These are phyloP conservation scores for Pestalotiopsis sp. DNA, from an alignment of 2,329 filamentous ascomycete genomes.

Conservation along the genomic window DNA sequence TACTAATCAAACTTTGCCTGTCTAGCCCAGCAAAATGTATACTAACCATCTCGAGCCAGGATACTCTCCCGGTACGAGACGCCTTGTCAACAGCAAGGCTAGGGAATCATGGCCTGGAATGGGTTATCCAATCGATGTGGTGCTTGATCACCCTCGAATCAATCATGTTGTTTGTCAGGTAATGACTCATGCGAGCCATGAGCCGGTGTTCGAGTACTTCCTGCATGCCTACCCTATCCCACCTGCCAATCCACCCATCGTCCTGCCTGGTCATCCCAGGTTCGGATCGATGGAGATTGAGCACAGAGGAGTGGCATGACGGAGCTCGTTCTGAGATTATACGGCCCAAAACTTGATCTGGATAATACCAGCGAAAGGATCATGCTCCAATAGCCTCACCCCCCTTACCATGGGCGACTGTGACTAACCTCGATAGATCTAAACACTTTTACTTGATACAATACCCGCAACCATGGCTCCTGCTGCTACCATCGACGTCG, in stretches of 20 bases:
- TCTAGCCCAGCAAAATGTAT: background rate
- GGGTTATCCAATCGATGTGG: conserved; percentile 16
- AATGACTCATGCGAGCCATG: conserved; percentile 37
- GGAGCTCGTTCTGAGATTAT: conserved; percentile 72
- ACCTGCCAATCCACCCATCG: conserved; percentile 22
- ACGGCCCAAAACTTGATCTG: conserved; percentile 94
- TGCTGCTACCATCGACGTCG: conserved; percentile 67
- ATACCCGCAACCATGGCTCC: conserved; percentile 63
- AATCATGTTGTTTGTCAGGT: conserved; percentile 31
- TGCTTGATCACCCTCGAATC: background rate
- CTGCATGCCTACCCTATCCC: conserved; percentile 15
- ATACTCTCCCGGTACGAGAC: conserved; percentile 14
- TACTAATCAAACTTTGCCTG: background rate
- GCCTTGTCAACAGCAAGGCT: conserved; percentile 8
- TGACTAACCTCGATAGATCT: conserved; percentile 36
- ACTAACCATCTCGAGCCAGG: conserved; percentile 6
- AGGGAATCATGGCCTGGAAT: conserved; percentile 15
- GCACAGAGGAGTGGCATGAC: conserved; percentile 15
- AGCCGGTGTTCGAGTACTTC: conserved; percentile 38
- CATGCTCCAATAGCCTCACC: conserved; percentile 67
- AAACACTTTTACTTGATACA: conserved; percentile 24
- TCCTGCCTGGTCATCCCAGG: background rate
- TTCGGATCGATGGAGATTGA: background rate
- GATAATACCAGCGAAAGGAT: conserved; percentile 99
- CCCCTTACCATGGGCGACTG: conserved; percentile 35